A percentile compares a stretch with the other conserved stretches of the same genome.
Evolutionary conservation across 2,329 filamentous ascomycete genomes (phyloP).

Genomic region (Arachnopeziza araneosa): DNA sequence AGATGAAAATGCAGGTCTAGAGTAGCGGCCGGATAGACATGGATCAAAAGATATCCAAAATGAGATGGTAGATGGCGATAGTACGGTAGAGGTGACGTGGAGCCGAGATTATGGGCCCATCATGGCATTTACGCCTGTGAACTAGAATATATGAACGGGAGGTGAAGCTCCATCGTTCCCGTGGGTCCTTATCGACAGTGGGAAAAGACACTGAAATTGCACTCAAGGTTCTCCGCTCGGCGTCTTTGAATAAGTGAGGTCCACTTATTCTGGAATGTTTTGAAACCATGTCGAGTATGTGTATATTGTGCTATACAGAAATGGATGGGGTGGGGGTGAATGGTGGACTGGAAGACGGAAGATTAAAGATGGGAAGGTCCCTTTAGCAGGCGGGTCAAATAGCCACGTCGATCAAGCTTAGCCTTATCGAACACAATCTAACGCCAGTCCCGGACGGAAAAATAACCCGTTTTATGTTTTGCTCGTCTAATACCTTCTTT

Average conservation of each 20-base stretch:
- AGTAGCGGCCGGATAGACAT: not conserved
- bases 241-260: not conserved
- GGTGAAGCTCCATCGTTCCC: not conserved
- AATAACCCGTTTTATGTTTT: not conserved
- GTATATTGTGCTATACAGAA: not conserved
- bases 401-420: not conserved
- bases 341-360: not conserved
- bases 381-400: not conserved
- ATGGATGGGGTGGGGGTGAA: not conserved
- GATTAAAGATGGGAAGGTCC: not conserved
- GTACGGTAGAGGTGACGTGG: not conserved
- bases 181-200: not conserved
- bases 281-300: not conserved
- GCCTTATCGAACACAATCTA: not conserved
- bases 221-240: not conserved
- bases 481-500: not conserved
- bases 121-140: not conserved
- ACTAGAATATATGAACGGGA: not conserved
- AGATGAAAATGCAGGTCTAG: not conserved
- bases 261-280: not conserved
- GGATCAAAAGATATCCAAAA: not conserved
- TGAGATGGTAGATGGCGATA: not conserved
- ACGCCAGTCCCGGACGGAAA: not conserved
- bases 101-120: not conserved
- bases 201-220: not conserved